Evolutionary conservation across 73 alveolate species (phyloP), one percentile per base, ranked within the genome.

Genomic region (Tetrahymena borealis): DNA sequence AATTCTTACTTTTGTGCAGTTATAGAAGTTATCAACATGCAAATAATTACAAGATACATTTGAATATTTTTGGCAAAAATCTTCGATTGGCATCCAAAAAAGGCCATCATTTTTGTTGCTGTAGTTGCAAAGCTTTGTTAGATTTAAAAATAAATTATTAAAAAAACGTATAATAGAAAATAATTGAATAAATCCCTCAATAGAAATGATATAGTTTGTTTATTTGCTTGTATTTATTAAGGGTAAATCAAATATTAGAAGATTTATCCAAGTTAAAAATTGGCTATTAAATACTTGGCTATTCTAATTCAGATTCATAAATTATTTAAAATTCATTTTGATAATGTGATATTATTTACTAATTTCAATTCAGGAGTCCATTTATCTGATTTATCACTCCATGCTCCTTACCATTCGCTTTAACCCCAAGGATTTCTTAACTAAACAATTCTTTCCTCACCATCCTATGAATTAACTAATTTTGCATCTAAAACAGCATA

Each of bases 401-500:
- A 98, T 78, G 95, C 98, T 2, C 99, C 99, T 79, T 90, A 60
- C 99, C 99, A 98, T 79, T 97, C 99, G 1, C 96, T 94, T 78
- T 95, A 94, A 35, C 99, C 99, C 99, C 99, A 96, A 78, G 99
- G 98, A 91, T 97, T 98, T 95, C 99, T 96, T 1, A 98, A 96
- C 91, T 98, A 94, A 28, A 98, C 91, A 31, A 98, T 93, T 91
- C 91, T 90, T 78, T 94, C 96, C n/a, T 33, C 91, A 11, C 96
- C 94, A 28, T 94, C 96, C 90, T 32, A 7, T 37, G 94, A 91
- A 11, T 94, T 95, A n/a, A 97, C 94, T 37, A 94, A 97, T 38
- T 40, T 94, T n/a, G 97, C 97, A 78, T 91, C 43, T 33, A 96
- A 93, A 24, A 98, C 96, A 1, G 98, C 93, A 94, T 98, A 98